Evolutionary conservation across 2,329 filamentous ascomycete species (phyloP).

Genomic region (Cladosporium sp.): DNA sequence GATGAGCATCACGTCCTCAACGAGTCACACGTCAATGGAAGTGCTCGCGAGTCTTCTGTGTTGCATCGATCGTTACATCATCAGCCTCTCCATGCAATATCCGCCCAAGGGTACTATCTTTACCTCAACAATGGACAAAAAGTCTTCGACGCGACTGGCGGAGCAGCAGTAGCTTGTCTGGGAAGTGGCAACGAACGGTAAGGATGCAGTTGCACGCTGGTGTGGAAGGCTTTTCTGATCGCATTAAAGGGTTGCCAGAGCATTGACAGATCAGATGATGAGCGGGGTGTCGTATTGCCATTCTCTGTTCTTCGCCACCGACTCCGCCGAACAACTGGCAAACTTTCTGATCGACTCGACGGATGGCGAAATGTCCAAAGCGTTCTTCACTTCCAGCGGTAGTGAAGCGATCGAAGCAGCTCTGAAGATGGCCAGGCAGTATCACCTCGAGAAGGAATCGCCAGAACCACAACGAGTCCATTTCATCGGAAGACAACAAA

Average conservation of each 20-base stretch:
- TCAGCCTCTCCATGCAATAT: constrained; percentile 44
- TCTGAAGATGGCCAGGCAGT: constrained; percentile 64
- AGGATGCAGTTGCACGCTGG: not conserved
- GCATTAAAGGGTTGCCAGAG: constrained; percentile 47
- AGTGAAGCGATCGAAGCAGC: constrained; percentile 65
- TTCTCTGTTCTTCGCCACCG: constrained; percentile 55
- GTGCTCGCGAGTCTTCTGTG: constrained; percentile 32
- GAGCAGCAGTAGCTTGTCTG: constrained; percentile 68
- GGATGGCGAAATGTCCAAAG: constrained; percentile 49
- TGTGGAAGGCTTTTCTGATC: constrained; percentile 9
- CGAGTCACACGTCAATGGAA: not conserved
- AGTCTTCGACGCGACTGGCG: constrained; percentile 69
- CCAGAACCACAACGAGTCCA: constrained; percentile 52
- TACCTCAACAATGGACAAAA: constrained; percentile 51
- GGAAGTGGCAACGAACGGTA: constrained; percentile 60
- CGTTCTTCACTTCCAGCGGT: constrained; percentile 58
- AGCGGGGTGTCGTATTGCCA: constrained; percentile 56
- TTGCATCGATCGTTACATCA: constrained; percentile 50
- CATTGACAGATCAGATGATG: constrained; percentile 55
- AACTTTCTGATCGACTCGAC: constrained; percentile 49
- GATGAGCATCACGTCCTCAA: no score
- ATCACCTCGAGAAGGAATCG: constrained; percentile 54
- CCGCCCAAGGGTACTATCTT: constrained; percentile 50
- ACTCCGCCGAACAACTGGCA: constrained; percentile 51
- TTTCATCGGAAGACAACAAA: constrained; percentile 62